Evolutionary conservation across 2,329 filamentous ascomycete species (phyloP).

Genomic region (Chaetomium globosum): DNA sequence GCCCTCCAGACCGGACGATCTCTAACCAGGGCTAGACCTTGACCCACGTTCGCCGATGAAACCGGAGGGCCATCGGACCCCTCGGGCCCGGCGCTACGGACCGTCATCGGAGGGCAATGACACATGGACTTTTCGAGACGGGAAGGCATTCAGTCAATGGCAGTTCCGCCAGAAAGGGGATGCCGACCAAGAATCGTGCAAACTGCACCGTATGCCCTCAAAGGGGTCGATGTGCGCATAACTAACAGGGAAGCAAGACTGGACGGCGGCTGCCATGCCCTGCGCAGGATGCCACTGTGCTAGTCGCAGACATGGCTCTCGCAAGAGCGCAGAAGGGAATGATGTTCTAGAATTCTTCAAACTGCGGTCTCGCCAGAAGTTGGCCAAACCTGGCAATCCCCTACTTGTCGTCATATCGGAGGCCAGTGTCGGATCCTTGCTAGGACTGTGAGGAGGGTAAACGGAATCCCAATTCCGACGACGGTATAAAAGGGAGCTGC

Average conservation of each 20-base stretch:
- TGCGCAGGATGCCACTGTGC: background rate
- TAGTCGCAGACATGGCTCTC: background rate
- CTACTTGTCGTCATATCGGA: conserved; percentile 1
- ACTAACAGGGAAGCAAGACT: background rate
- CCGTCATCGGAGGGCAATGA: conserved; percentile 18
- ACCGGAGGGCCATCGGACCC: conserved; percentile 19
- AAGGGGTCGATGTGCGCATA: background rate
- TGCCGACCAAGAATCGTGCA: background rate
- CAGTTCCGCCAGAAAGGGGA: background rate
- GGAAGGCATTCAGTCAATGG: background rate
- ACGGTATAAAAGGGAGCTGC: conserved; percentile 5
- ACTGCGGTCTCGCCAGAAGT: background rate
- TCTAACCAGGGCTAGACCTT: background rate
- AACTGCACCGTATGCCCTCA: background rate
- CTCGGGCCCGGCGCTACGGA: conserved; percentile 3
- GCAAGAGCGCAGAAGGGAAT: background rate
- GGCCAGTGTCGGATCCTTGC: background rate
- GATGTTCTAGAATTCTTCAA: background rate
- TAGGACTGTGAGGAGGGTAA: background rate
- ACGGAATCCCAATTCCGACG: background rate
- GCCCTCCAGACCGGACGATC: conserved; percentile 11
- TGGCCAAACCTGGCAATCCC: background rate
- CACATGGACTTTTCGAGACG: background rate
- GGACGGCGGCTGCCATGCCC: background rate
- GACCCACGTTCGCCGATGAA: conserved; percentile 13